Evolutionary conservation across 306 rosid genomes (phyloP).

Genomic region (Canavalia ensiformis): DNA sequence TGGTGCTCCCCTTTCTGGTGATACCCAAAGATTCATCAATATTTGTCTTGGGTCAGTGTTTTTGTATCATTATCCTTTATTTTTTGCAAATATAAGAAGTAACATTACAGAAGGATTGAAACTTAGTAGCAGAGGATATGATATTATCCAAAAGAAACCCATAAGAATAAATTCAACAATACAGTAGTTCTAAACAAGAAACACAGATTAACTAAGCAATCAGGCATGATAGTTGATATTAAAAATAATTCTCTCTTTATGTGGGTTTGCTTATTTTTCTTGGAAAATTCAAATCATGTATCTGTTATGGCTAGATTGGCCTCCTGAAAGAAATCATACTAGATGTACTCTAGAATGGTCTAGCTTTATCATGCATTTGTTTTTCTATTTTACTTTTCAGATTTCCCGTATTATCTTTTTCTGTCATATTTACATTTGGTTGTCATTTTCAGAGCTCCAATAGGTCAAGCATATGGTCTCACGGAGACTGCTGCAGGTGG

Average conservation of each 20-base stretch:
- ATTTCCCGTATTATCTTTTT: constrained; percentile 8
- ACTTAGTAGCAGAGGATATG: neutral
- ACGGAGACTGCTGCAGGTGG: constrained; percentile 98
- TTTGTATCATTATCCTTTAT: neutral
- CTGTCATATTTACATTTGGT: constrained; percentile 42
- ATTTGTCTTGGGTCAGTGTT: constrained; percentile 87
- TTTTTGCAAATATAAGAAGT: constrained; percentile 10
- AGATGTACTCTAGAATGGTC: constrained; percentile 27
- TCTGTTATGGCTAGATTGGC: constrained; percentile 5
- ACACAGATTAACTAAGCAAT: neutral
- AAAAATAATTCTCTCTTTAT: constrained; percentile 28
- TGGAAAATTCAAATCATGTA: constrained; percentile 25
- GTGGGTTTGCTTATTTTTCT: constrained; percentile 37
- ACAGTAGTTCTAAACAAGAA: constrained; percentile 21
- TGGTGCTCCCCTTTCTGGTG: constrained; percentile 96
- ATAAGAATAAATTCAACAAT: neutral
- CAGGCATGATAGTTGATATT: constrained; percentile 22
- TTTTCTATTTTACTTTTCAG: constrained; percentile 10
- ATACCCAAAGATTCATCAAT: constrained; percentile 97
- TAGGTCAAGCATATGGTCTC: constrained; percentile 98
- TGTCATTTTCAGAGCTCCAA: constrained; percentile 76
- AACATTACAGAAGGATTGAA: constrained; percentile 17
- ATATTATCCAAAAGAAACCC: neutral
- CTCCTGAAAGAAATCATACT: constrained; percentile 12
- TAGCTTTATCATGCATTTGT: constrained; percentile 21